Evolutionary conservation across 2,329 filamentous ascomycete species (phyloP).

Genomic region (Beauveria caledonica): DNA sequence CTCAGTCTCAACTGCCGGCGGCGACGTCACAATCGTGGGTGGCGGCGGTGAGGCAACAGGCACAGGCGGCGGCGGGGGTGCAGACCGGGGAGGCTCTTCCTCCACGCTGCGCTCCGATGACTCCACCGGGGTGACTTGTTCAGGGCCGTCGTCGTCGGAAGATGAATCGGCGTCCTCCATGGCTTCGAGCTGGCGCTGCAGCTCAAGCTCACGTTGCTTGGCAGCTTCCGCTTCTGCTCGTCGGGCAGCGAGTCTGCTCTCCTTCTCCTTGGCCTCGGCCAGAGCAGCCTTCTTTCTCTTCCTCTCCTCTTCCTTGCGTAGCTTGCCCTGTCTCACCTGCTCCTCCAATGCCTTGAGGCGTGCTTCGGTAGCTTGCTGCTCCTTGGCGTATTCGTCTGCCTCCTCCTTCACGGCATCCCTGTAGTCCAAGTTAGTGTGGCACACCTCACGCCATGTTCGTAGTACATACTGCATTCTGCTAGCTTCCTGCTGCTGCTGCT

Average conservation of each 20-base stretch:
- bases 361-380: constrained; percentile 72
- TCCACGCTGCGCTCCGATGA: constrained; percentile 48
- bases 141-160: constrained; percentile 74
- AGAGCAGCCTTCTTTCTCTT: constrained; percentile 81
- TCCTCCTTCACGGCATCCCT: constrained; percentile 68
- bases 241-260: constrained; percentile 72
- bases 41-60: constrained; percentile 40
- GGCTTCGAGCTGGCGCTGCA: constrained; percentile 76
- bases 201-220: constrained; percentile 79
- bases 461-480: constrained; percentile 72
- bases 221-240: constrained; percentile 89
- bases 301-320: constrained; percentile 96
- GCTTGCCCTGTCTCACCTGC: constrained; percentile 84
- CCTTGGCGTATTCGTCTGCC: constrained; percentile 71
- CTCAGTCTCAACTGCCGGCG: constrained; percentile 54
- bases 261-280: constrained; percentile 81
- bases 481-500: constrained; percentile 65
- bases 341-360: constrained; percentile 86
- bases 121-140: constrained; percentile 57
- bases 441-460: neutral
- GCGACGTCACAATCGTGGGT: constrained; percentile 42
- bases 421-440: constrained; percentile 20
- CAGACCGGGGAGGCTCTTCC: constrained; percentile 46
- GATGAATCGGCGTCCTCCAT: constrained; percentile 69
- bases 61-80: constrained; percentile 41